Evolutionary conservation across 768 basidiomycete genomes (phyloP).

Genomic region (Collybiopsis luxurians): DNA sequence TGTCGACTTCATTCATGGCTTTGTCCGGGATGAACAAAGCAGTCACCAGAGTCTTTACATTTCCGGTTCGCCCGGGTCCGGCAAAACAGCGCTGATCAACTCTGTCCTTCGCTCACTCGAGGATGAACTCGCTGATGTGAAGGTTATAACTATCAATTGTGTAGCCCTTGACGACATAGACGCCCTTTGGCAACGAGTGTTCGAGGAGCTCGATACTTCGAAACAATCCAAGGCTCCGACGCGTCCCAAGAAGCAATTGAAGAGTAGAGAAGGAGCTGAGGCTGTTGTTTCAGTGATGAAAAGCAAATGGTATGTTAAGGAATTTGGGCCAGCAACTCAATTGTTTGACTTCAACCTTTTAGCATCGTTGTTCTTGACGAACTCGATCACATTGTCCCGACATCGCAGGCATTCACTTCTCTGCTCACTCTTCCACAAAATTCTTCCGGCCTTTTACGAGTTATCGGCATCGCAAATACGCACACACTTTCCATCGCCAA

Average conservation of each 20-base stretch:
- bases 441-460: constrained; percentile 50
- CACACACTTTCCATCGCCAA: constrained; percentile 73
- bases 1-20: constrained; percentile 55
- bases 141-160: constrained; percentile 68
- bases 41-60: constrained; percentile 67
- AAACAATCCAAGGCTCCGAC: constrained; percentile 32
- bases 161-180: constrained; percentile 72
- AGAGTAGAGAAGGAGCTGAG: constrained; percentile 48
- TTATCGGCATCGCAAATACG: constrained; percentile 88
- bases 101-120: constrained; percentile 49
- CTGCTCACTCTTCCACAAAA: constrained; percentile 68
- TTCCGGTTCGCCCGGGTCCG: constrained; percentile 90
- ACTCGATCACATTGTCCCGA: constrained; percentile 76
- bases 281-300: constrained; percentile 37
- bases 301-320: constrained; percentile 49
- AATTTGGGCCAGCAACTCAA: background rate
- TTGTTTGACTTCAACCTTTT: constrained; percentile 14
- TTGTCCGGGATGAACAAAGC: constrained; percentile 33
- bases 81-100: constrained; percentile 85
- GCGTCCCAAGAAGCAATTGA: constrained; percentile 34
- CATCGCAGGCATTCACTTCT: constrained; percentile 51
- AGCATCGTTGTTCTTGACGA: constrained; percentile 85
- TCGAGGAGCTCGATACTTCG: constrained; percentile 46
- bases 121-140: constrained; percentile 34
- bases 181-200: constrained; percentile 66